Percentiles rank a stretch among this genome's conserved stretches.
Conservation (phyloP, 2,329 filamentous ascomycete species). For the Fusarium scirpi region DNA sequence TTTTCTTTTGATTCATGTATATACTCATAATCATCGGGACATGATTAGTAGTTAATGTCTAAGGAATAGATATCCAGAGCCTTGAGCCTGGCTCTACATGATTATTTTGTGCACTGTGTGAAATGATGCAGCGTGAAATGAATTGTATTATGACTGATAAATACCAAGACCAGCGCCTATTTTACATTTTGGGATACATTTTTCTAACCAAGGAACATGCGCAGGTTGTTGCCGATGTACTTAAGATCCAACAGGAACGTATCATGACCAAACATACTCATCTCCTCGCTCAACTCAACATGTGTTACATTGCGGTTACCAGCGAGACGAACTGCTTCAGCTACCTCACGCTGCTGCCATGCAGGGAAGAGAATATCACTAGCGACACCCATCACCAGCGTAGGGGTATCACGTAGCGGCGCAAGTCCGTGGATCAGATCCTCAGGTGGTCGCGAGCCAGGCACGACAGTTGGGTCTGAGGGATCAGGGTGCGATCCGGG, state of each 20-base stretch:
- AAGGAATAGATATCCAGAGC: slow-evolving; percentile 32
- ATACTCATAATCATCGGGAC: slow-evolving; percentile 36
- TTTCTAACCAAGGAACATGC: slow-evolving; percentile 76
- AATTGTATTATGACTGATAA: neutral
- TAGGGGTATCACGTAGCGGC: slow-evolving; percentile 78
- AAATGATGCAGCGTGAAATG: neutral
- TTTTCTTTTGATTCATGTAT: slow-evolving; percentile 21
- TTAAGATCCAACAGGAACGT: slow-evolving; percentile 94
- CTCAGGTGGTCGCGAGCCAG: slow-evolving; percentile 70
- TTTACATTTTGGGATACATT: slow-evolving; percentile 1
- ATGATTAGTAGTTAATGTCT: slow-evolving; percentile 43
- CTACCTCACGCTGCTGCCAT: slow-evolving; percentile 97
- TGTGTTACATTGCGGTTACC: slow-evolving; percentile 88
- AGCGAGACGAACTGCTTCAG: slow-evolving; percentile 79
- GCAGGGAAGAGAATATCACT: slow-evolving; percentile 97
- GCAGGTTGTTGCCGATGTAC: slow-evolving; percentile 87
- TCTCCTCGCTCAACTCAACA: slow-evolving; percentile 91
- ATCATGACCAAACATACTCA: slow-evolving; percentile 95
- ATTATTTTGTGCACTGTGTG: neutral
- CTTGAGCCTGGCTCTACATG: slow-evolving; percentile 23
- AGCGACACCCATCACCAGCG: slow-evolving; percentile 91
- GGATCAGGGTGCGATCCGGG: slow-evolving; percentile 60
- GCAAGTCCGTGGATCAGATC: slow-evolving; percentile 84
- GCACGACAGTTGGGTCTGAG: slow-evolving; percentile 42
- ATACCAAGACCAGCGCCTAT: neutral